Evolutionary conservation across 306 rosid genomes (phyloP).

Genomic region (Myrica gale): DNA sequence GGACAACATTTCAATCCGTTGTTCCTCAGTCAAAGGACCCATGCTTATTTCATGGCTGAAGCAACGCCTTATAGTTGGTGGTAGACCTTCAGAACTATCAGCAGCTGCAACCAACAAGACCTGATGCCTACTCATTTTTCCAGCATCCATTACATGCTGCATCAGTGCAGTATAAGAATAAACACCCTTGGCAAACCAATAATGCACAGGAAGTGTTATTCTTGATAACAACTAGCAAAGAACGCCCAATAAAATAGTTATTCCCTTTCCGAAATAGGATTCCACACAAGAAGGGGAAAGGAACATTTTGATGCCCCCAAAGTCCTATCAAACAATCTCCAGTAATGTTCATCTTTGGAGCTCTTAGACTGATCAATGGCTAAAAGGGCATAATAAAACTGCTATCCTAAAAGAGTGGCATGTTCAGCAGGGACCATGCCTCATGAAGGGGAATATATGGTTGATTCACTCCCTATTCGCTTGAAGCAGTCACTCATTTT

Average conservation of each 20-base stretch:
- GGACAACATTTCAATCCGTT: conserved; percentile 69
- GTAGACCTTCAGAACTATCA: conserved; percentile 85
- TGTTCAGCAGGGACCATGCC: not conserved
- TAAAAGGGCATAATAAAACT: too few relatives aligned
- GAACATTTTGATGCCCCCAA: not conserved
- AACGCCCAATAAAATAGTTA: not conserved
- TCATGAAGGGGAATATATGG: not conserved
- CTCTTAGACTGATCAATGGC: not conserved
- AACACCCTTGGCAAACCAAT: conserved; percentile 21
- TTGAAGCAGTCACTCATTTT: not conserved
- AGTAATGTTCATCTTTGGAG: not conserved
- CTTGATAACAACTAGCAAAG: conserved; percentile 7
- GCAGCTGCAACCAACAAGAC: conserved; percentile 81
- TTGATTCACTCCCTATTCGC: not conserved
- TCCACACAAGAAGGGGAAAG: conserved; percentile 9
- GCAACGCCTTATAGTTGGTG: conserved; percentile 77
- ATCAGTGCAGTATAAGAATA: conserved; percentile 30
- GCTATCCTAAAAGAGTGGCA: not conserved
- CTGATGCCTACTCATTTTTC: conserved; percentile 51
- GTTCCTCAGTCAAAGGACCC: conserved; percentile 91
- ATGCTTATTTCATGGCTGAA: conserved; percentile 91
- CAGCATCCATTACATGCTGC: conserved; percentile 46
- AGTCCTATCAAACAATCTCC: not conserved
- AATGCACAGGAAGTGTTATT: conserved; percentile 2
- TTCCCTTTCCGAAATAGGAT: conserved; percentile 15